Evolutionary conservation across 495 filamentous ascomycete genomes (phyloP), one percentile per base, ranked within the genome.

Genomic region (Lophiotrema nucula): DNA sequence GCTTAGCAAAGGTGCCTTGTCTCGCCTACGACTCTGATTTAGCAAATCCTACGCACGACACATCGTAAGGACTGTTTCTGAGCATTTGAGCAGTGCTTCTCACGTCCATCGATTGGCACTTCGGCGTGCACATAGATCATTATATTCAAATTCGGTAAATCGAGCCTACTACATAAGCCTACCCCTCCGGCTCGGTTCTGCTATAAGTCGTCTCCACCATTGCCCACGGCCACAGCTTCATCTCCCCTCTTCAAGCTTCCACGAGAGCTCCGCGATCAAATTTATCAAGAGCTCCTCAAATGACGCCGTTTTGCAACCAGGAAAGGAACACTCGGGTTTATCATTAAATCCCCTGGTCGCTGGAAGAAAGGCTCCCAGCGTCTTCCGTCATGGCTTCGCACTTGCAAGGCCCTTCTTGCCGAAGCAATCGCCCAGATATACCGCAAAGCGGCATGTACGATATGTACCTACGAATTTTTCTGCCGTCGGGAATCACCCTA

Each of bases 221-320:
- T n/a, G n/a, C n/a, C n/a, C n/a, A 35, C 44, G 16, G 18, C 44
- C 11, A 47, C 44, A 4, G 8, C 23, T 11, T 47, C 44, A 4
- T 47, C 44, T 16, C 44, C 44, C 8, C 44, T 47, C 23, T 47
- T 47, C 44, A 11, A 26, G 8, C 44, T 47, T 22, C 44, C 44
- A 13, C 44, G 44, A 22, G 44, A 47, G 26, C 4, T 26, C 18
- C 44, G 44, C 8, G 44, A 47, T 22, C 44, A 23, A 26, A 47
- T 47, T 26, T 47, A 47, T 22, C 18, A 11, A 8, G 11, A 23
- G 6, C 8, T 10, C 44, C 16, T 22, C 44, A 3, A 10, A 12
- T 12, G 16, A 8, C 10, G 6, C 10, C 44, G 44, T 22, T 47
- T 23, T 22, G 4, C 10, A 26, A 6, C 4, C 16, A 4, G 18